A percentile compares a stretch with the other conserved stretches of the same genome.
Evolutionary conservation across 495 filamentous ascomycete genomes (phyloP).

Genomic region (Collariella sp.): DNA sequence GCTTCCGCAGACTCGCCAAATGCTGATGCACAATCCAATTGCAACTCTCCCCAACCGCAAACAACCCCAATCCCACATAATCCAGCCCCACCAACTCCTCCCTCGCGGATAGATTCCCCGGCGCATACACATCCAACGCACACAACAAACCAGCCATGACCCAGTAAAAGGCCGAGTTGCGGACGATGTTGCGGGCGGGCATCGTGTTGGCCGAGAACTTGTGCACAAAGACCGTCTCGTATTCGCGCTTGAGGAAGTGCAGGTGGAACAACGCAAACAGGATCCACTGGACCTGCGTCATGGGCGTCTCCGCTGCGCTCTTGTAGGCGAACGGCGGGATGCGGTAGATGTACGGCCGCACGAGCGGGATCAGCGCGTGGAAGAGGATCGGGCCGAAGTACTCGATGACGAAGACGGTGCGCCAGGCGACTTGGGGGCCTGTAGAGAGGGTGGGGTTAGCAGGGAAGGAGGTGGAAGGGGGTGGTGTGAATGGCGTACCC

Average conservation of each 20-base stretch:
- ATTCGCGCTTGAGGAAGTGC: conserved; percentile 93
- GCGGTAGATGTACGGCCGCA: conserved; percentile 67
- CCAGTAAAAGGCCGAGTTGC: conserved; percentile 91
- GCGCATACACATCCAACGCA: conserved; percentile 76
- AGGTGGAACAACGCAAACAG: conserved; percentile 60
- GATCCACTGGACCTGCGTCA: conserved; percentile 60
- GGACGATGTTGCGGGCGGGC: conserved; percentile 80
- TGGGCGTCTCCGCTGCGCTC: conserved; percentile 28
- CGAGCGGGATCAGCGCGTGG: conserved; percentile 56
- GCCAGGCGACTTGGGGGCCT: conserved; percentile 92
- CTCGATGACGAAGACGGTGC: conserved; percentile 88
- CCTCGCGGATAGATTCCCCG: conserved; percentile 50
- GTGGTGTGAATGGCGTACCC: conserved; percentile 45
- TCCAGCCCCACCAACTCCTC: conserved; percentile 37
- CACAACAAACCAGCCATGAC: conserved; percentile 70
- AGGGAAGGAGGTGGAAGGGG: neutral
- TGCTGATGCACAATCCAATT: conserved; percentile 74
- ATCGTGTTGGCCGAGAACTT: conserved; percentile 91
- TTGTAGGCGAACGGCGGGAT: conserved; percentile 44
- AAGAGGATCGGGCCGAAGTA: conserved; percentile 92
- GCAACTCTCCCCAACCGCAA: conserved; percentile 62
- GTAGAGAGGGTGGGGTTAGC: neutral
- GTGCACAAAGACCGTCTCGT: conserved; percentile 90
- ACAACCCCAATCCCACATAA: conserved; percentile 60
- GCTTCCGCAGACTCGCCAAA: conserved; percentile 62